These are phyloP conservation scores for Coleophoma cylindrospora DNA, from an alignment of 2,329 filamentous ascomycete genomes.

Conservation along the genomic window DNA sequence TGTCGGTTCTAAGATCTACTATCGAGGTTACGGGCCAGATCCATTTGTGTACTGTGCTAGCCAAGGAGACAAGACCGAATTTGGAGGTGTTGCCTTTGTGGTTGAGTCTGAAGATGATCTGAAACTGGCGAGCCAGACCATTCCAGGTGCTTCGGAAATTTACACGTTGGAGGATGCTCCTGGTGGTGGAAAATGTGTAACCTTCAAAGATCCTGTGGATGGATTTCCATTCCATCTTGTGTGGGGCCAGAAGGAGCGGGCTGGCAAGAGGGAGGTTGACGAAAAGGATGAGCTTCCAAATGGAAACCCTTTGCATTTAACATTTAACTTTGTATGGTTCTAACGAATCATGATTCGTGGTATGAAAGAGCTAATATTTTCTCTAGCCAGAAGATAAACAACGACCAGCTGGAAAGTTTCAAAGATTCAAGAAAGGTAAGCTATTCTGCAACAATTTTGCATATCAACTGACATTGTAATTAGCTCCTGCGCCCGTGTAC, in stretches of 20 bases:
- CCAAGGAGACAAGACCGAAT: constrained; percentile 2
- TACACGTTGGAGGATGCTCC: constrained; percentile 43
- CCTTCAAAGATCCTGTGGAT: constrained; percentile 28
- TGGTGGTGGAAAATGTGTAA: constrained; percentile 46
- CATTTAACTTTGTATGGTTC: constrained; percentile 3
- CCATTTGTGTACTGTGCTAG: constrained; percentile 7
- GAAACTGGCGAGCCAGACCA: constrained; percentile 3
- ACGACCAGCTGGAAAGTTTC: constrained; percentile 21
- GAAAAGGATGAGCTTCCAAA: not conserved
- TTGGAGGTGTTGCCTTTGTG: constrained; percentile 6
- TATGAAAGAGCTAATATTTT: not conserved
- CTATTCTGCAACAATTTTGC: too few species aligned
- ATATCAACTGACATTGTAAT: not conserved
- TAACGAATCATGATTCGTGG: not conserved
- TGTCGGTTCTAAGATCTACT: constrained; percentile 6
- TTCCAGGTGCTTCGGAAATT: constrained; percentile 40
- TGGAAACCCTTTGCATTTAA: not conserved
- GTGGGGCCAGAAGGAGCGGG: constrained; percentile 7
- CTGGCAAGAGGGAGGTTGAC: not conserved
- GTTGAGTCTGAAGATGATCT: constrained; percentile 7
- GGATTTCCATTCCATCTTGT: constrained; percentile 25
- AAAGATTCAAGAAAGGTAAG: constrained; percentile 22
- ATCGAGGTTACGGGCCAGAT: constrained; percentile 8
- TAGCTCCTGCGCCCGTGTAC: constrained; percentile 24
- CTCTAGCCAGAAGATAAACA: constrained; percentile 3